phyloP scores from a whole-genome alignment of 2,329 filamentous ascomycete species.

The Colletotrichum falcatum region DNA sequence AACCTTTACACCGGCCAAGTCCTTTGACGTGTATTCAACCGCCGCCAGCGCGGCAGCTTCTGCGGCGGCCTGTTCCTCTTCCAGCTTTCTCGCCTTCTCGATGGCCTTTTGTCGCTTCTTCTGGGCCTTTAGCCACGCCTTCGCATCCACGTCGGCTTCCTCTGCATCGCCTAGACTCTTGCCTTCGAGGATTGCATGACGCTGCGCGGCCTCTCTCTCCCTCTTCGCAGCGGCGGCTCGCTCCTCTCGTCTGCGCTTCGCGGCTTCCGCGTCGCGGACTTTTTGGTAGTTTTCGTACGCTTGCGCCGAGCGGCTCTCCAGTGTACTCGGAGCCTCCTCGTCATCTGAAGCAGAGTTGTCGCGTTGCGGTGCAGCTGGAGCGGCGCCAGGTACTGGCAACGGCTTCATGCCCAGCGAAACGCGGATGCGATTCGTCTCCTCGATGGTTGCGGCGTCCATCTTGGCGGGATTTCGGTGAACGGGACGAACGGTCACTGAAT shows the following conservation, averaged over 20 bases:
- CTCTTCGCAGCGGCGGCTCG: constrained; percentile 87
- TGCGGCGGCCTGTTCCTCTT: constrained; percentile 82
- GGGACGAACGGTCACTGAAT: neutral
- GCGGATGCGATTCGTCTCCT: constrained; percentile 94
- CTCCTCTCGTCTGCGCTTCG: constrained; percentile 83
- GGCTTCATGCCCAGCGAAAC: constrained; percentile 90
- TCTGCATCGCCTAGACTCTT: constrained; percentile 84
- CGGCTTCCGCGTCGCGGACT: constrained; percentile 75
- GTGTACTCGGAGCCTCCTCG: constrained; percentile 81
- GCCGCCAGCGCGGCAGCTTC: constrained; percentile 74
- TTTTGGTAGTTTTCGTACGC: constrained; percentile 79
- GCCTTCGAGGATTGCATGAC: constrained; percentile 81
- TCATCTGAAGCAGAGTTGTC: constrained; percentile 63
- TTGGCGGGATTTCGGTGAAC: constrained; percentile 41
- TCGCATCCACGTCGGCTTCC: constrained; percentile 78
- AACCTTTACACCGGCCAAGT: constrained; percentile 91
- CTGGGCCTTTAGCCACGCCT: constrained; percentile 86
- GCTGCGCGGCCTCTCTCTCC: constrained; percentile 85
- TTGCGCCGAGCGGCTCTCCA: constrained; percentile 82
- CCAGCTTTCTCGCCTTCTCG: constrained; percentile 76
- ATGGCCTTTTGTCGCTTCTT: constrained; percentile 97
- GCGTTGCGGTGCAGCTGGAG: constrained; percentile 54
- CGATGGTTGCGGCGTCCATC: constrained; percentile 81
- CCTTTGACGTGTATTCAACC: constrained; percentile 81
- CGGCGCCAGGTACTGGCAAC: constrained; percentile 82